phyloP scores from a whole-genome alignment of 306 rosid species.

The Prunus dulcis region DNA sequence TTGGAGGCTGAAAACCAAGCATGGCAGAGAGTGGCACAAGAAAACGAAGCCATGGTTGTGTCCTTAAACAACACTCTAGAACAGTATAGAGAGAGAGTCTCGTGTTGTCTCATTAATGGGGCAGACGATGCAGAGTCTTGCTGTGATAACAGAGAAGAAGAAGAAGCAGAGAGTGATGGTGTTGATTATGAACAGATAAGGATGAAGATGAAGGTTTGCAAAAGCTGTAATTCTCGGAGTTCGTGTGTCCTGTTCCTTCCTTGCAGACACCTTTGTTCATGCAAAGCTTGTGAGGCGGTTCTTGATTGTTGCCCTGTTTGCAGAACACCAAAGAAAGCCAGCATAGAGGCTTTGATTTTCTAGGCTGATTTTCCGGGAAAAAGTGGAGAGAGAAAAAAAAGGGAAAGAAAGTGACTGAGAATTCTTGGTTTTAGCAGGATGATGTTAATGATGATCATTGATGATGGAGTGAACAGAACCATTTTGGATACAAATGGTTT shows the following conservation, averaged over 20 bases:
- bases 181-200: slow-evolving; percentile 12
- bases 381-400: background rate
- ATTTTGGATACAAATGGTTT: slow-evolving; percentile 3
- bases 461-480: slow-evolving; percentile 17
- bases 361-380: slow-evolving; percentile 45
- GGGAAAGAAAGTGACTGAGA: background rate
- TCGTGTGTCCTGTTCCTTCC: slow-evolving; percentile 66
- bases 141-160: slow-evolving; percentile 29
- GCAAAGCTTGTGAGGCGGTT: slow-evolving; percentile 58
- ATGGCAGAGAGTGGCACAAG: slow-evolving; percentile 55
- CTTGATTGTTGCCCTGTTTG: slow-evolving; percentile 76
- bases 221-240: slow-evolving; percentile 39
- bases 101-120: slow-evolving; percentile 16
- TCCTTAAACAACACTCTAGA: slow-evolving; percentile 48
- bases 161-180: slow-evolving; percentile 11
- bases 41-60: slow-evolving; percentile 53
- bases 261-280: slow-evolving; percentile 79
- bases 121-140: slow-evolving; percentile 60
- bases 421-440: background rate
- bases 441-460: background rate
- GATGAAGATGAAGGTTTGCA: slow-evolving; percentile 40
- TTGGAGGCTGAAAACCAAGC: slow-evolving; percentile 60
- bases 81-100: slow-evolving; percentile 43
- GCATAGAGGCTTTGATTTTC: slow-evolving; percentile 61
- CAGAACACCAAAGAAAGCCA: slow-evolving; percentile 51